Evolutionary conservation across 441 rosid genomes (phyloP), one percentile per base, ranked within the genome.

Genomic region (Brassica balearica): DNA sequence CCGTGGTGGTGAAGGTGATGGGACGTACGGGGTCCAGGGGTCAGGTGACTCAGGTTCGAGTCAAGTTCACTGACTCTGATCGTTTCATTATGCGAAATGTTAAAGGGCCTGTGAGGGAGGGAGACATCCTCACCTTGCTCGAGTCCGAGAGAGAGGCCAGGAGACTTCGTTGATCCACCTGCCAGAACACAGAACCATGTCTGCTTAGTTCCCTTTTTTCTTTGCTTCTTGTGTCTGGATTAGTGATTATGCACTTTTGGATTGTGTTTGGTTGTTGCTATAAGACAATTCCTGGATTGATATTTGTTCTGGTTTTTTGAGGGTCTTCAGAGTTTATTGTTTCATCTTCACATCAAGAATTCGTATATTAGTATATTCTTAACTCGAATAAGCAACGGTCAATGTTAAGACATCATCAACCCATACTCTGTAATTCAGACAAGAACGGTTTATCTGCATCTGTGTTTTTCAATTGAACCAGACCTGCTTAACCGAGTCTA

Each of bases 71-170:
- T 12, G 97, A 91, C 71, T 90, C 84, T 70, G 91, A 91, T 80
- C 92, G 98, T 1, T 93, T 80, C 84, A 91, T 93, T 77, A 93
- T 88, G 95, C 87, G 98, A 84, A 93, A 93, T 7, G 95, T 91
- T 17, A 93, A 93, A 84, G 98, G 98, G 78, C 95, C 97, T 0
- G 92, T 93, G 20, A 89, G 97, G 75, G 95, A 93, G 70, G 98
- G 97, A 0, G 98, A 93, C 79, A 77, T 93, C 58, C 95, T 93
- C 43, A 88, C 97, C n/a, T 81, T 93, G 48, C 93, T 91, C 7
- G 98, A 93, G 89, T 91, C 94, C 0, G 95, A 93, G 86, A 84
- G 97, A 64, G 97, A 93, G 83, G 98, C 98, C 10, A 89, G 95
- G 87, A 91, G 98, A 77, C 92, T 93, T 17, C 97, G 92, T 14